A percentile compares a stretch with the other conserved stretches of the same genome.
phyloP scores from a whole-genome alignment of 148 eudicot species.

The Linanthus parryae region DNA sequence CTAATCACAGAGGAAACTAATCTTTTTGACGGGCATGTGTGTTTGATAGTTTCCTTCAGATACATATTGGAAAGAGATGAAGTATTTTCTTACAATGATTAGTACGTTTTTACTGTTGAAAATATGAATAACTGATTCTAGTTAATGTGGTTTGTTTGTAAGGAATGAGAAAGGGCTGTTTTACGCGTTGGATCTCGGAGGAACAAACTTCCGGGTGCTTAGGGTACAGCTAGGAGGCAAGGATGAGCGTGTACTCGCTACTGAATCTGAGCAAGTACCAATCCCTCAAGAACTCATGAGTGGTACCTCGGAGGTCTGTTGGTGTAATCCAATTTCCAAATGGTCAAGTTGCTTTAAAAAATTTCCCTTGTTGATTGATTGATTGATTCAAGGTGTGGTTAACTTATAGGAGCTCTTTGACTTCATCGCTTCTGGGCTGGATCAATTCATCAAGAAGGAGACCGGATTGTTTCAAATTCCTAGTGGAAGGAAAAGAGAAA shows the following conservation, averaged over 20 bases:
- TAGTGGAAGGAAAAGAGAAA: conserved; percentile 49
- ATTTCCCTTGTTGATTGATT: not conserved
- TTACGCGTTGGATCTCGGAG: conserved; percentile 86
- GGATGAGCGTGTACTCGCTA: conserved; percentile 44
- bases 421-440: conserved; percentile 64
- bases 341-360: not conserved
- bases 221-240: conserved; percentile 72
- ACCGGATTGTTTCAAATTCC: conserved; percentile 35
- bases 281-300: conserved; percentile 67
- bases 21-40: no score
- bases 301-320: conserved; percentile 64
- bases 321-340: not conserved
- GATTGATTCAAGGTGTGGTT: conserved; percentile 5
- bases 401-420: conserved; percentile 57
- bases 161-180: conserved; percentile 77
- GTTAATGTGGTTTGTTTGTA: conserved; percentile 1
- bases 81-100: no score
- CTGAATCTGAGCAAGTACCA: conserved; percentile 60
- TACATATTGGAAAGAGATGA: no score
- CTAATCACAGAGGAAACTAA: no score
- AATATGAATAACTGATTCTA: not conserved
- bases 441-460: conserved; percentile 48
- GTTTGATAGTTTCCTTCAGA: no score
- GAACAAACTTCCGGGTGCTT: conserved; percentile 73
- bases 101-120: no score